These are phyloP conservation scores for Debaryomyces sp. DNA, from an alignment of 1,139 yeast species.

Conservation along the genomic window DNA sequence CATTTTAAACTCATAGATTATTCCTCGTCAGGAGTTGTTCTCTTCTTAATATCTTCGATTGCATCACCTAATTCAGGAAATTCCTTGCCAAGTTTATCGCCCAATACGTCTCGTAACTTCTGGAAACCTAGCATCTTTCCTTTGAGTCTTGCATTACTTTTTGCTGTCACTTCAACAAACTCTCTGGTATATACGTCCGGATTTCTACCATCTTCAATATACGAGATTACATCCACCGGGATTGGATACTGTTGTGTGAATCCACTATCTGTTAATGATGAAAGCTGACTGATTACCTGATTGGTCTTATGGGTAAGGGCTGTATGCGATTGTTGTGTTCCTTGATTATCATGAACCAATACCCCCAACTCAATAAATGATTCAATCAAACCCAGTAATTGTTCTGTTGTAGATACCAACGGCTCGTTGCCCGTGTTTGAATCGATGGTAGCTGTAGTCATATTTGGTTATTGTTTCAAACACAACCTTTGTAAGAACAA, in stretches of 20 bases:
- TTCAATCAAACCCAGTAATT: conserved; percentile 74
- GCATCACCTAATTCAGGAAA: conserved; percentile 68
- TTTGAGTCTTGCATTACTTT: conserved; percentile 82
- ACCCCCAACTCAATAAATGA: conserved; percentile 87
- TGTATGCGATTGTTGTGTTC: conserved; percentile 59
- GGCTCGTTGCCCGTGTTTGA: conserved; percentile 39
- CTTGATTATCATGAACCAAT: conserved; percentile 90
- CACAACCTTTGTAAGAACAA: background rate
- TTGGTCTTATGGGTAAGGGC: conserved; percentile 46
- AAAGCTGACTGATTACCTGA: conserved; percentile 42
- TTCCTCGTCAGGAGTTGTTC: conserved; percentile 17
- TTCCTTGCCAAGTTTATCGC: conserved; percentile 68
- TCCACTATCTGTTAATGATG: conserved; percentile 37
- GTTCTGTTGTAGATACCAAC: conserved; percentile 54
- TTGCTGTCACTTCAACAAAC: conserved; percentile 88
- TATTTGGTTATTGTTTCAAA: conserved; percentile 12
- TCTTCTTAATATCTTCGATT: conserved; percentile 36
- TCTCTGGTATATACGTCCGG: conserved; percentile 97
- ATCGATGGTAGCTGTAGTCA: conserved; percentile 42
- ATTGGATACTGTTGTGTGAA: conserved; percentile 48
- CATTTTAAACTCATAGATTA: background rate
- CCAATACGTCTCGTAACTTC: conserved; percentile 63
- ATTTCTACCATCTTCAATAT: conserved; percentile 93
- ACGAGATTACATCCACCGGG: conserved; percentile 79
- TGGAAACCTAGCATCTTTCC: conserved; percentile 75